These are phyloP conservation scores for Fusarium brevicatenulatum DNA, from an alignment of 2,329 filamentous ascomycete genomes.

Conservation along the genomic window DNA sequence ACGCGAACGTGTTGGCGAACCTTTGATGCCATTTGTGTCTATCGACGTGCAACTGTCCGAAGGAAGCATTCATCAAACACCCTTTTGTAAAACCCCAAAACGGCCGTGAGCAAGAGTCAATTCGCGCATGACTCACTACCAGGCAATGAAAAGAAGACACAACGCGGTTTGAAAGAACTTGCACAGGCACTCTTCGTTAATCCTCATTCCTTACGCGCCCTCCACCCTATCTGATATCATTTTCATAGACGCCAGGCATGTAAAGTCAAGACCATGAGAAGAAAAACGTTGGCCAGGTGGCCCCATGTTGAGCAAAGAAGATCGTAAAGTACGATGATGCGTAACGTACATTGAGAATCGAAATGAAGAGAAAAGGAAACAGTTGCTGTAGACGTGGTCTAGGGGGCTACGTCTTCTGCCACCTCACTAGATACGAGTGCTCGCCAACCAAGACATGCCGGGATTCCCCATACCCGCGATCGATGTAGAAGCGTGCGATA, in stretches of 20 bases:
- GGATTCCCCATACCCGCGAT: constrained; percentile 6
- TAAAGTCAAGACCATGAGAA: constrained; percentile 35
- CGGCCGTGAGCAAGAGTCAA: constrained; percentile 12
- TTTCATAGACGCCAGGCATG: constrained; percentile 42
- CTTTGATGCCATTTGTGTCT: constrained; percentile 35
- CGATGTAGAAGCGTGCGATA: constrained; percentile 17
- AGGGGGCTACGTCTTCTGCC: constrained; percentile 21
- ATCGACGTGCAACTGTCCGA: constrained; percentile 32
- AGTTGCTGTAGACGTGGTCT: constrained; percentile 30
- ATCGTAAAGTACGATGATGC: constrained; percentile 48
- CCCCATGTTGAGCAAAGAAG: constrained; percentile 43
- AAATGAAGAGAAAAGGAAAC: constrained; percentile 42
- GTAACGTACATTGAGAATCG: constrained; percentile 52
- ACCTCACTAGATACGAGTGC: constrained; percentile 24
- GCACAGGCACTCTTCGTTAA: constrained; percentile 20
- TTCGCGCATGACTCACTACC: not conserved
- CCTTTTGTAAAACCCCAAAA: constrained; percentile 36
- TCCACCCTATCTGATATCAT: constrained; percentile 36
- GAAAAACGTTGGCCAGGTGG: constrained; percentile 37
- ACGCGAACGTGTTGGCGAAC: not conserved
- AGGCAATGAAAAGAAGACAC: constrained; percentile 41
- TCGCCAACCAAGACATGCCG: constrained; percentile 27
- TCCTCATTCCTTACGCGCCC: constrained; percentile 37
- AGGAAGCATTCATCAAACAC: constrained; percentile 32
- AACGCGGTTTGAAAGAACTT: constrained; percentile 30